These are phyloP conservation scores for Akanthomyces uredinophilus DNA, from an alignment of 2,329 filamentous ascomycete genomes.

Conservation along the genomic window DNA sequence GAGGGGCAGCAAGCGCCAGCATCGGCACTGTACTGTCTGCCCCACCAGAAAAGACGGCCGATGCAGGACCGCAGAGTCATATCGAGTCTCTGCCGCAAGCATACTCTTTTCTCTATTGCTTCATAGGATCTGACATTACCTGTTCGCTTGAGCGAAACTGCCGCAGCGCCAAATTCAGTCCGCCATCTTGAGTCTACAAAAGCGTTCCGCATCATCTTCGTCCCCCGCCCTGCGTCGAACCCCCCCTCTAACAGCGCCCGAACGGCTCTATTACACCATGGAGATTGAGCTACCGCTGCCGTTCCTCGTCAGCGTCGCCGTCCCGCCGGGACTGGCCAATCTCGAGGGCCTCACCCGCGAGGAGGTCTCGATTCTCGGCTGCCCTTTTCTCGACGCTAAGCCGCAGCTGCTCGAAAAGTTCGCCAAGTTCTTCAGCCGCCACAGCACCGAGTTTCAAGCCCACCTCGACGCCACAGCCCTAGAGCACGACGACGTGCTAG, in stretches of 20 bases:
- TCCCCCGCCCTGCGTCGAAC: neutral
- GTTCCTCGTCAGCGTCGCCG: constrained; percentile 55
- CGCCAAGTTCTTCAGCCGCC: constrained; percentile 42
- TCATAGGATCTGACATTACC: neutral
- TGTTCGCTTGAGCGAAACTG: neutral
- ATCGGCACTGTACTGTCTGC: constrained; percentile 1
- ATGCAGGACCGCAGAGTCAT: constrained; percentile 20
- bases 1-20: constrained; percentile 18
- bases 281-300: constrained; percentile 60
- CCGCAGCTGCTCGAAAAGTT: constrained; percentile 43
- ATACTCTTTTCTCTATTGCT: neutral
- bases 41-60: constrained; percentile 22
- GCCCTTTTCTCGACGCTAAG: constrained; percentile 52
- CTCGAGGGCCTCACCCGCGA: constrained; percentile 49
- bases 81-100: constrained; percentile 1
- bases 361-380: constrained; percentile 55
- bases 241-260: neutral
- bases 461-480: constrained; percentile 75
- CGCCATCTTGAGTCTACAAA: neutral
- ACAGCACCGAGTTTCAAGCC: constrained; percentile 51
- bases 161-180: neutral
- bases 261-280: constrained; percentile 38
- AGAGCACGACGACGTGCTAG: constrained; percentile 64
- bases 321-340: constrained; percentile 43
- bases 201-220: neutral